Evolutionary conservation across 768 basidiomycete species (phyloP), one percentile per base, ranked within the genome.

Genomic region (Harrya chromipes): DNA sequence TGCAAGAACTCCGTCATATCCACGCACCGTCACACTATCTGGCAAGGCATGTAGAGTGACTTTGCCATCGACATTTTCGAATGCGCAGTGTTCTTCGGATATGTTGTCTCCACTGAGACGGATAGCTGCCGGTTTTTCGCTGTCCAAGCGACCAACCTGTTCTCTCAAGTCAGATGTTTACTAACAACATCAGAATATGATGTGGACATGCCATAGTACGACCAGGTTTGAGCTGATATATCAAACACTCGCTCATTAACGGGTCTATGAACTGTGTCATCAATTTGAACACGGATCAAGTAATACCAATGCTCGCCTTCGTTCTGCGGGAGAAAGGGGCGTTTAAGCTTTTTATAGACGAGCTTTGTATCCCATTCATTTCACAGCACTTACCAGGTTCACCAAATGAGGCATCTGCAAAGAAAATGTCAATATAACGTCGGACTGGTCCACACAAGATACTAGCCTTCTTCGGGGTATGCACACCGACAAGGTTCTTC

Each of bases 401-500:
- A 94, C 91, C 55, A 97, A 74, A 75, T 94, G 92, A 5, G 93
- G 91, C 84, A 90, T 93, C 89, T 94, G 61, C 47, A 50, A 51
- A 53, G 44, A 49, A 34, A 39, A 47, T 23, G 49, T 57, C 37
- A 59, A 46, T 17, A 20, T 43, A 23, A 47, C 21, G 49, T 46
- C 47, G 47, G 33, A 50, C 50, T 37, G 37, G 43, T 26, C 41
- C 6, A 37, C 12, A 45, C 27, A 16, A 47, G 20, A 40, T 52
- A 49, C 52, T 37, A 60, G 82, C 90, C 79, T 86, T 92, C 79
- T 97, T 98, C 26, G 97, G 97, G 19, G 97, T 94, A 74, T 97
- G 94, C 49, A 99, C 97, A 43, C 97, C 95, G 49, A 98, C 89
- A 48, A 90, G 67, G 57, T 94, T 90, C 79, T 94, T 97, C 72